Evolutionary conservation across 202 grass and related monocot genomes (phyloP).

Genomic region (Carex sylvatica): DNA sequence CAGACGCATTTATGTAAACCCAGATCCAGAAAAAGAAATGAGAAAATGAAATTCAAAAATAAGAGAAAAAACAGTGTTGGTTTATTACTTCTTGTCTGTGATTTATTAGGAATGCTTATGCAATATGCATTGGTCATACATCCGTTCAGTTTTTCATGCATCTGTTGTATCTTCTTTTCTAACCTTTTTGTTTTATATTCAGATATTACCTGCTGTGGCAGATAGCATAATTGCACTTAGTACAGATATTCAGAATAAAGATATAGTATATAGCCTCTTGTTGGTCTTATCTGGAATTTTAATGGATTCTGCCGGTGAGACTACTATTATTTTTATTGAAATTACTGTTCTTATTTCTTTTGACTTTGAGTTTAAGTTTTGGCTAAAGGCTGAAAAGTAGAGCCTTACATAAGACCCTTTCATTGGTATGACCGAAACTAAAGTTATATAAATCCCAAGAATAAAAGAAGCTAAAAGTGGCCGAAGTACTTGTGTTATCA

Average conservation of each 20-base stretch:
- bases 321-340: conserved; percentile 21
- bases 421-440: neutral
- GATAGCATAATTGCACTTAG: conserved; percentile 64
- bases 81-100: neutral
- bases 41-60: neutral
- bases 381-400: neutral
- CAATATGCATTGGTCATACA: neutral
- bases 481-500: neutral
- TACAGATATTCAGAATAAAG: conserved; percentile 52
- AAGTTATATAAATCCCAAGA: neutral
- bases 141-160: neutral
- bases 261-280: conserved; percentile 73
- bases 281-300: conserved; percentile 87
- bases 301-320: conserved; percentile 84
- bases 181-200: conserved; percentile 24
- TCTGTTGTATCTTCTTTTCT: conserved; percentile 27
- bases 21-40: neutral
- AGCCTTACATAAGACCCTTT: neutral
- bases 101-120: neutral
- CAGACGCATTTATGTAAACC: neutral
- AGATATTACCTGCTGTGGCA: conserved; percentile 69
- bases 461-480: neutral
- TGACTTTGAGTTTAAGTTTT: neutral
- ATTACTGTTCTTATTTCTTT: neutral
- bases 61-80: neutral